Conservation (phyloP, 2,329 filamentous ascomycete species). For the Gaeumannomyces sp. region DNA sequence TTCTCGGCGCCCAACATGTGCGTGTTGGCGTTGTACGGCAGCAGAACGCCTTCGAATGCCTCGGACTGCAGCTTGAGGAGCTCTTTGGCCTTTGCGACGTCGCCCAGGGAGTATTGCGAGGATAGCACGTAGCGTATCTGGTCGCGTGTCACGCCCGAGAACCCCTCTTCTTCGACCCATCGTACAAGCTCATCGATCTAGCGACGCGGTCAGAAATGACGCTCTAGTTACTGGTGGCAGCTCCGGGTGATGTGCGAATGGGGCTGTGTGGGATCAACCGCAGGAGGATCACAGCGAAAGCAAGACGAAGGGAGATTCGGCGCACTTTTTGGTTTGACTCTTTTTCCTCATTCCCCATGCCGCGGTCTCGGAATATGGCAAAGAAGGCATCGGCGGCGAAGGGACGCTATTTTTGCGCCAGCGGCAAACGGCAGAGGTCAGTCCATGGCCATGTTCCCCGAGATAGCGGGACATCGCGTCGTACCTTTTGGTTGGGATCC, state of each 20-base stretch:
- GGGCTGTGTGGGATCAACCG: neutral
- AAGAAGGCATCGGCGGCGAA: conserved; percentile 4
- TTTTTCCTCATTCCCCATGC: neutral
- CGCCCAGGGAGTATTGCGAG: conserved; percentile 59
- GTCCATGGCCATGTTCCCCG: neutral
- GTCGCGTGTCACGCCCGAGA: conserved; percentile 49
- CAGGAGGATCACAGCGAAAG: no score
- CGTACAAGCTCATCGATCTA: conserved; percentile 37
- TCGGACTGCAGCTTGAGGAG: conserved; percentile 74
- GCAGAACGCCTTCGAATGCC: conserved; percentile 72
- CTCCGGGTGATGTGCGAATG: neutral
- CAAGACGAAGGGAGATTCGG: neutral
- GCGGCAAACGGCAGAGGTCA: neutral
- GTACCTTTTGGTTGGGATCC: conserved; percentile 48
- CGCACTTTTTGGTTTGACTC: conserved; percentile 2
- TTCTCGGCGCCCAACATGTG: conserved; percentile 83
- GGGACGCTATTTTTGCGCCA: neutral
- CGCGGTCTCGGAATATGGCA: conserved; percentile 4
- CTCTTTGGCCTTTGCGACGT: conserved; percentile 68
- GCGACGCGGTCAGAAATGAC: neutral
- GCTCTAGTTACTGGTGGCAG: no score
- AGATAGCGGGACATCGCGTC: conserved; percentile 12
- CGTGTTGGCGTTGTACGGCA: conserved; percentile 64
- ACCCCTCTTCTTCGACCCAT: conserved; percentile 36
- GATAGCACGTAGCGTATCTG: conserved; percentile 49